These are phyloP conservation scores for Crithidia thermophila DNA, from an alignment of 208 protist genomes.

Conservation along the genomic window DNA sequence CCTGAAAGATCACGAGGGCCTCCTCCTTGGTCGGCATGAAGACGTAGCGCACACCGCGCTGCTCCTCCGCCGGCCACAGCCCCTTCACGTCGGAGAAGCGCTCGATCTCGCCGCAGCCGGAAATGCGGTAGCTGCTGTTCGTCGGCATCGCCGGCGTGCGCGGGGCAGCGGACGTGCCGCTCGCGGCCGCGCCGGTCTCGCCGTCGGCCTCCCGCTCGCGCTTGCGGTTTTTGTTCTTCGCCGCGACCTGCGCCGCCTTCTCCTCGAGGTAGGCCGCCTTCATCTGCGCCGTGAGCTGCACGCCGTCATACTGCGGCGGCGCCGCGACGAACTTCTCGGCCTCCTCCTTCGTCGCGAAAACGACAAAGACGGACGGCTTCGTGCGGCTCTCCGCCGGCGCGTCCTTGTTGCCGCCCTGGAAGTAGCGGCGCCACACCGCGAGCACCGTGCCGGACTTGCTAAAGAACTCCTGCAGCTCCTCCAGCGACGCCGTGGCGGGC, in stretches of 20 bases:
- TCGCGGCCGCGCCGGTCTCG: not conserved
- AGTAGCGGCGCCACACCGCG: slow-evolving; percentile 88
- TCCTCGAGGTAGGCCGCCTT: slow-evolving; percentile 78
- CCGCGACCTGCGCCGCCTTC: slow-evolving; percentile 74
- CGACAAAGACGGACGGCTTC: slow-evolving; percentile 88
- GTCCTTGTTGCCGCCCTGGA: slow-evolving; percentile 67
- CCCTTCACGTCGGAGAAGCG: slow-evolving; percentile 79
- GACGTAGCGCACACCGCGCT: slow-evolving; percentile 85
- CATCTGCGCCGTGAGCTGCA: slow-evolving; percentile 76
- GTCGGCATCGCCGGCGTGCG: slow-evolving; percentile 79
- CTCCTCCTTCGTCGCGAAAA: slow-evolving; percentile 70
- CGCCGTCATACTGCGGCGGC: slow-evolving; percentile 66
- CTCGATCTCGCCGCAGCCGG: slow-evolving; percentile 66
- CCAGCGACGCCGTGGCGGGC: slow-evolving; percentile 66
- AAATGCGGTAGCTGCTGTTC: slow-evolving; percentile 79
- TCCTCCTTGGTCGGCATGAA: slow-evolving; percentile 71
- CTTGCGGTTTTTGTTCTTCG: slow-evolving; percentile 52
- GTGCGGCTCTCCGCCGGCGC: slow-evolving; percentile 51
- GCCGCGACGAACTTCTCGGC: slow-evolving; percentile 66
- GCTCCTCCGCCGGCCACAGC: slow-evolving; percentile 85
- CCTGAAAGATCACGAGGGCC: slow-evolving; percentile 85
- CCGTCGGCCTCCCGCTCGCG: slow-evolving; percentile 10
- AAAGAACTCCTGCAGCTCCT: slow-evolving; percentile 85
- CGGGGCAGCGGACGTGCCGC: slow-evolving; percentile 16
- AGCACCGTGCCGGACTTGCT: slow-evolving; percentile 69